A percentile compares a stretch with the other conserved stretches of the same genome.
Conservation (phyloP, 2,329 filamentous ascomycete genomes). For the Didymella glomerata region DNA sequence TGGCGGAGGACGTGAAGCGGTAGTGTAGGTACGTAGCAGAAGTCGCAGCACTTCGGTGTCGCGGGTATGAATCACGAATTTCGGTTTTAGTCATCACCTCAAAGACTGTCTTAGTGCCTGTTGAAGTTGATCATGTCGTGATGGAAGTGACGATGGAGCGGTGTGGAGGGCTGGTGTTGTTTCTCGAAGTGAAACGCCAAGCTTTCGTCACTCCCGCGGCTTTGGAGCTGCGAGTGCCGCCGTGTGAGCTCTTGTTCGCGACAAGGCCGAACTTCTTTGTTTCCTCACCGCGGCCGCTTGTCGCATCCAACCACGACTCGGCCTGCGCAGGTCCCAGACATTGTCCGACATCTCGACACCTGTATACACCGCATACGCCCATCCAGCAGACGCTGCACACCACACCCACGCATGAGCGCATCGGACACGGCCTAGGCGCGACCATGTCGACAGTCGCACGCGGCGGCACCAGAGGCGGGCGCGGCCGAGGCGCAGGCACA, state of each 20-base stretch:
- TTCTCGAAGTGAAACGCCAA: slow-evolving; percentile 11
- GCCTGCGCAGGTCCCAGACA: slow-evolving; percentile 22
- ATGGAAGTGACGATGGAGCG: slow-evolving; percentile 4
- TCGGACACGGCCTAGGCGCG: slow-evolving; percentile 27
- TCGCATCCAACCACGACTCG: slow-evolving; percentile 31
- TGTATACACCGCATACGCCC: neutral
- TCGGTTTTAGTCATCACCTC: slow-evolving; percentile 19
- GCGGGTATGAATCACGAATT: slow-evolving; percentile 14
- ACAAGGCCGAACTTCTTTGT: slow-evolving; percentile 28
- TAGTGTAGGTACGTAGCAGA: neutral
- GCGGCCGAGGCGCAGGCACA: slow-evolving; percentile 28
- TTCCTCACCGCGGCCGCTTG: slow-evolving; percentile 30
- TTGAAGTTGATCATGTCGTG: neutral
- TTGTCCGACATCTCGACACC: neutral
- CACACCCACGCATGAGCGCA: slow-evolving; percentile 23
- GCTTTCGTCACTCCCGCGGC: slow-evolving; percentile 15
- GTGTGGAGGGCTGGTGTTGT: neutral
- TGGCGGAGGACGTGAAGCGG: neutral
- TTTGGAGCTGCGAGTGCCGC: slow-evolving; percentile 10
- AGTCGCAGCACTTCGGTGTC: slow-evolving; percentile 1
- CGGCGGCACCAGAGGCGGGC: slow-evolving; percentile 33
- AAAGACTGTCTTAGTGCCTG: no score
- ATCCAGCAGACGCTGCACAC: neutral
- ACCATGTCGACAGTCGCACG: slow-evolving; percentile 42
- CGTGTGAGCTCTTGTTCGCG: slow-evolving; percentile 25